Conservation (phyloP, 768 basidiomycete genomes). For the Rubroboletus satanas region DNA sequence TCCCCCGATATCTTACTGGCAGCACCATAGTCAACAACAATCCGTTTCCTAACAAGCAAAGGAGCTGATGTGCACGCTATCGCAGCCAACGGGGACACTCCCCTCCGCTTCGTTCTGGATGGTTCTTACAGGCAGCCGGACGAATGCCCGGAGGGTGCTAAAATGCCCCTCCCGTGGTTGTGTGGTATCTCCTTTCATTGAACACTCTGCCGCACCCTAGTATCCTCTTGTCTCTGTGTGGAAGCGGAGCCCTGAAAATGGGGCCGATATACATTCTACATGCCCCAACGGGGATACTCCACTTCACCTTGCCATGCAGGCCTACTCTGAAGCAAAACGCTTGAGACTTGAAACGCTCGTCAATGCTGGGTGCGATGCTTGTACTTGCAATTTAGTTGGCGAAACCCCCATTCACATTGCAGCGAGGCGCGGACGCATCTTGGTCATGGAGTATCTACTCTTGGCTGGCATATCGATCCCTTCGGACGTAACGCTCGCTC, state of each 20-base stretch:
- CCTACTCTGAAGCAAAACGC: not conserved
- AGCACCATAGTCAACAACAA: not conserved
- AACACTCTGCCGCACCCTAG: too few relatives aligned
- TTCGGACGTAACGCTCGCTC: too few relatives aligned
- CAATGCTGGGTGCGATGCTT: slow-evolving; percentile 6
- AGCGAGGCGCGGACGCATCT: not conserved
- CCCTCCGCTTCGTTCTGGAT: not conserved
- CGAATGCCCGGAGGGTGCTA: not conserved
- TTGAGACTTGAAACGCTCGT: not conserved
- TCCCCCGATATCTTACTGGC: not conserved
- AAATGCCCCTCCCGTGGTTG: too few relatives aligned
- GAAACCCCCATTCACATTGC: not conserved
- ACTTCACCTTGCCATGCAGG: not conserved
- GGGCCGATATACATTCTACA: not conserved
- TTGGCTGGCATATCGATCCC: too few relatives aligned
- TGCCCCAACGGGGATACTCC: not conserved
- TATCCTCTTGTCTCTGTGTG: not conserved
- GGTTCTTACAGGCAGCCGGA: fast-evolving
- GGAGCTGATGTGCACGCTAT: not conserved
- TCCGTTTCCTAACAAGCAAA: not conserved
- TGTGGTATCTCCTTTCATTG: not conserved
- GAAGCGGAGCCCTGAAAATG: not conserved
- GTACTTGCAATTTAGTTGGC: not conserved
- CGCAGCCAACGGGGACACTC: not conserved
- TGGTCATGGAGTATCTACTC: not conserved